phyloP scores from a whole-genome alignment of 805 yeast genomes.

The Candida odintsovae region DNA sequence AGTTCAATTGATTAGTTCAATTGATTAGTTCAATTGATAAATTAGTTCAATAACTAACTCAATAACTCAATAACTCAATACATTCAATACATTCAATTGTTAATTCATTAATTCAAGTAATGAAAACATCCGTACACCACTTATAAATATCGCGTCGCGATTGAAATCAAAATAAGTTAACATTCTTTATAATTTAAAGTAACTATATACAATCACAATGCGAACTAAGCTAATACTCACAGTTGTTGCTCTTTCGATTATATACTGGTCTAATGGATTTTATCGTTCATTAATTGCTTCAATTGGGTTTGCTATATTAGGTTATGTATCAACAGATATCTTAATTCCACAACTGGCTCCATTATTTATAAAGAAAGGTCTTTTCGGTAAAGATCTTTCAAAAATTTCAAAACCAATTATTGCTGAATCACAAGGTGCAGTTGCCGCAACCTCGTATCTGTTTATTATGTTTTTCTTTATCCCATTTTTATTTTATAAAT shows the following conservation, averaged over 20 bases:
- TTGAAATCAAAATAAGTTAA: too few relatives aligned
- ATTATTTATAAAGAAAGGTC: slow-evolving; percentile 68
- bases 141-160: too few relatives aligned
- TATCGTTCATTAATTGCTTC: slow-evolving; percentile 36
- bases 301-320: slow-evolving; percentile 60
- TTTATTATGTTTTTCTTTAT: slow-evolving; percentile 78
- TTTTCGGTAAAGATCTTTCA: slow-evolving; percentile 80
- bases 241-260: slow-evolving; percentile 8
- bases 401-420: slow-evolving; percentile 68
- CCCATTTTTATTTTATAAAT: slow-evolving; percentile 81
- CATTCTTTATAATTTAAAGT: too few relatives aligned
- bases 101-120: too few relatives aligned
- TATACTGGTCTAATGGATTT: slow-evolving; percentile 18
- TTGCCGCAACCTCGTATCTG: slow-evolving; percentile 75
- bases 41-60: too few relatives aligned
- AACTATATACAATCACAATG: too few relatives aligned
- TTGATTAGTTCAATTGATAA: too few relatives aligned
- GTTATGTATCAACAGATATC: slow-evolving; percentile 51
- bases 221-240: slow-evolving; percentile 4
- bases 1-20: too few relatives aligned
- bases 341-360: slow-evolving; percentile 67
- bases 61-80: too few relatives aligned
- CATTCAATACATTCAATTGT: too few relatives aligned
- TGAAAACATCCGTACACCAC: too few relatives aligned
- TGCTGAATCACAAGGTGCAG: slow-evolving; percentile 92